Conservation (phyloP, 2,329 filamentous ascomycete species). For the Calonectria henricotiae region DNA sequence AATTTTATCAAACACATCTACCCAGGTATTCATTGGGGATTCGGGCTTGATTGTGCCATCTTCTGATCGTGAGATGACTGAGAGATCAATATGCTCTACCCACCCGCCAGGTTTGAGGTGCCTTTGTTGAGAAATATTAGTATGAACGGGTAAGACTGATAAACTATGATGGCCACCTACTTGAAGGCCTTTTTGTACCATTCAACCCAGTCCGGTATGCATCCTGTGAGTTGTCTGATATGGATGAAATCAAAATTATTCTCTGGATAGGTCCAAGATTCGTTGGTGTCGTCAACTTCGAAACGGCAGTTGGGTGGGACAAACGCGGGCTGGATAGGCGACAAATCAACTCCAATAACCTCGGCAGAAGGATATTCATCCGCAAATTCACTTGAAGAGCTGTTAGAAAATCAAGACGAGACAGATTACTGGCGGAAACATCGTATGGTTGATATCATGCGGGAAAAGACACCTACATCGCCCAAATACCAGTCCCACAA, state of each 20-base stretch:
- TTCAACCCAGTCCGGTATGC: slow-evolving; percentile 68
- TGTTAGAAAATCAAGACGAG: slow-evolving; percentile 39
- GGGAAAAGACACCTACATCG: slow-evolving; percentile 45
- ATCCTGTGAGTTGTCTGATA: slow-evolving; percentile 69
- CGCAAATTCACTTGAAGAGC: slow-evolving; percentile 47
- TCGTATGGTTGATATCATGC: neutral
- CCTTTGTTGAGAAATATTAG: neutral
- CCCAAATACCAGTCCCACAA: slow-evolving; percentile 59
- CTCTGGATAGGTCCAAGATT: slow-evolving; percentile 63
- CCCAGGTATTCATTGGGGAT: slow-evolving; percentile 45
- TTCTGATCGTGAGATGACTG: slow-evolving; percentile 42
- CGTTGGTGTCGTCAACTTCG: slow-evolving; percentile 75
- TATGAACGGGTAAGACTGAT: slow-evolving; percentile 51
- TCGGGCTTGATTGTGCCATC: slow-evolving; percentile 48
- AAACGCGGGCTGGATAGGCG: slow-evolving; percentile 71
- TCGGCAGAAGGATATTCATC: slow-evolving; percentile 63
- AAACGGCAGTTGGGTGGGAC: slow-evolving; percentile 76
- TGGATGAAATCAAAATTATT: slow-evolving; percentile 73
- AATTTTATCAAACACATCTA: slow-evolving; percentile 39
- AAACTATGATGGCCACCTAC: slow-evolving; percentile 62
- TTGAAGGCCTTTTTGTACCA: slow-evolving; percentile 65
- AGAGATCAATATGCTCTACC: slow-evolving; percentile 36
- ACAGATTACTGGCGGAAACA: neutral
- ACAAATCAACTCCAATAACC: slow-evolving; percentile 71
- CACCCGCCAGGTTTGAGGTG: slow-evolving; percentile 32